These are phyloP conservation scores for Dendrocalamus sinicus DNA, from an alignment of 176 grass and related monocot genomes.

Conservation along the genomic window DNA sequence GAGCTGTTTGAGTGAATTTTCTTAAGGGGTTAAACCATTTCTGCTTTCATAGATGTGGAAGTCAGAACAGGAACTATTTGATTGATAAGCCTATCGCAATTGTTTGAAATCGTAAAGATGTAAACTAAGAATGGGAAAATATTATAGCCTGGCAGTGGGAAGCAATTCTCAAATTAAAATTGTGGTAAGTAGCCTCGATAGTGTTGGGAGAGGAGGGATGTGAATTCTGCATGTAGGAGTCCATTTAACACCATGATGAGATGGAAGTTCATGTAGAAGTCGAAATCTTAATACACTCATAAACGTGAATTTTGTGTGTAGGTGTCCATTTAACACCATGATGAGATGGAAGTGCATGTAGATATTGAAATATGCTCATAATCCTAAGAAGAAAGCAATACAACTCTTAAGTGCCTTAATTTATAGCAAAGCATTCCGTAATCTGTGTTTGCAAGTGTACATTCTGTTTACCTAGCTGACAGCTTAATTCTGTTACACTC, in stretches of 20 bases:
- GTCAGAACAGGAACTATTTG: neutral
- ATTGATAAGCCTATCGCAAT: neutral
- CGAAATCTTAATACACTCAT: conserved; percentile 12
- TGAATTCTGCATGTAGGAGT: neutral
- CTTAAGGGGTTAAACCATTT: neutral
- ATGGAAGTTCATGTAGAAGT: conserved; percentile 5
- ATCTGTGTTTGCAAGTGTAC: conserved; percentile 5
- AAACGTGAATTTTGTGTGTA: neutral
- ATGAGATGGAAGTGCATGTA: neutral
- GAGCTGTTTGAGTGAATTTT: neutral
- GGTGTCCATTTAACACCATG: neutral
- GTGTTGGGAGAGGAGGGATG: neutral
- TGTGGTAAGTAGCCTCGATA: neutral
- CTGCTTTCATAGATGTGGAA: neutral
- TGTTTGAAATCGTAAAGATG: too few relatives aligned
- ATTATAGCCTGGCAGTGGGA: neutral
- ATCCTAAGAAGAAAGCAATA: conserved; percentile 14
- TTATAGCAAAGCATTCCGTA: neutral
- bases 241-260: neutral
- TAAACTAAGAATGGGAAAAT: too few relatives aligned
- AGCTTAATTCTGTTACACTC: conserved; percentile 29
- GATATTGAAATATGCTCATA: neutral
- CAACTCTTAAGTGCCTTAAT: conserved; percentile 5
- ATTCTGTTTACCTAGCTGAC: conserved; percentile 19
- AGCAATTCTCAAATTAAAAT: neutral